A percentile compares a stretch with the other conserved stretches of the same genome.
Evolutionary conservation across 208 protist genomes (phyloP).

Genomic region (Leishmania tropica): DNA sequence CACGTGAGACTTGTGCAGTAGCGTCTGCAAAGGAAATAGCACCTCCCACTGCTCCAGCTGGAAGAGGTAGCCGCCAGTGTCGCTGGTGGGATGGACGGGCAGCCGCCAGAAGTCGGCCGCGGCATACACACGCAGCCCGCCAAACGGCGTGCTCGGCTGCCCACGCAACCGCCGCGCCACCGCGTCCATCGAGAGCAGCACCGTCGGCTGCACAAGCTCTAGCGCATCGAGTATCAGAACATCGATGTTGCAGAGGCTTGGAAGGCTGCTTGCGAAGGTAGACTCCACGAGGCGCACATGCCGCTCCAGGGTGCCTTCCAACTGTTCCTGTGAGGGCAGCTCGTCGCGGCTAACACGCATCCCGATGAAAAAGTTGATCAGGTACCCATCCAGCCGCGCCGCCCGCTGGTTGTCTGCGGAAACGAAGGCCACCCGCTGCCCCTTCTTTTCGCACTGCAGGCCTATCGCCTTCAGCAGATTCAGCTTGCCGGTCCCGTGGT

Average conservation of each 20-base stretch:
- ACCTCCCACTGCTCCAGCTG: constrained; percentile 73
- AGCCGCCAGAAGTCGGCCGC: constrained; percentile 87
- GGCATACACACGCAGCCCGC: constrained; percentile 82
- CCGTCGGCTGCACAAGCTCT: constrained; percentile 56
- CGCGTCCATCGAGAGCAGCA: constrained; percentile 78
- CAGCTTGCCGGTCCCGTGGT: constrained; percentile 81
- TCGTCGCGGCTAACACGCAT: constrained; percentile 75
- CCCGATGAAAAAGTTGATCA: constrained; percentile 83
- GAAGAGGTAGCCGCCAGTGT: constrained; percentile 84
- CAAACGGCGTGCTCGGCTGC: constrained; percentile 58
- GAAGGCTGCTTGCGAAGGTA: constrained; percentile 66
- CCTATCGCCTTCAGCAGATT: constrained; percentile 80
- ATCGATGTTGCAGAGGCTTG: constrained; percentile 67
- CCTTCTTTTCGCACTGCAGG: constrained; percentile 51
- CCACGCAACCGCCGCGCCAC: constrained; percentile 65
- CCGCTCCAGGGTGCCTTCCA: constrained; percentile 82
- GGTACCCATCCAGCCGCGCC: constrained; percentile 62
- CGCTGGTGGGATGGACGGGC: constrained; percentile 76
- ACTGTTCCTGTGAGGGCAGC: constrained; percentile 86
- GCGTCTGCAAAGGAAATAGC: constrained; percentile 75
- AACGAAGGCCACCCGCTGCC: constrained; percentile 68
- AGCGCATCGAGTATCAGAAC: constrained; percentile 83
- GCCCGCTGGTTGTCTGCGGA: constrained; percentile 70
- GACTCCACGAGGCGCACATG: constrained; percentile 81
- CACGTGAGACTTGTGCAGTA: constrained; percentile 54